Percentiles rank a stretch among this genome's conserved stretches.
Conservation (phyloP, 805 yeast species). For the Groenewaldozyma tartarivorans region DNA sequence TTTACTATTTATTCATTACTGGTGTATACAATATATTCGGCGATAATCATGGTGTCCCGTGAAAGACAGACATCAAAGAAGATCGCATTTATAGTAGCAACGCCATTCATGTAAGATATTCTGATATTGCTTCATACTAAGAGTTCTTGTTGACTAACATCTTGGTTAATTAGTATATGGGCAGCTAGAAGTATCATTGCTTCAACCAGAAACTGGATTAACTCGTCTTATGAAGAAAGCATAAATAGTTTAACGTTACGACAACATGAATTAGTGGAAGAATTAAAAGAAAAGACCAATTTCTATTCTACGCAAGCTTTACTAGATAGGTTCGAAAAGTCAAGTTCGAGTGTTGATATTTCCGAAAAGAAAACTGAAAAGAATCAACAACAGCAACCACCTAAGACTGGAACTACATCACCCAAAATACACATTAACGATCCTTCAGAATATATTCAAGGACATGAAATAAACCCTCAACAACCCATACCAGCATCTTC, state of each 20-base stretch:
- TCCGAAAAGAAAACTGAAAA: neutral
- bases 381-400: neutral
- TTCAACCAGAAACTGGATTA: constrained; percentile 17
- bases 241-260: constrained; percentile 32
- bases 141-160: too few species aligned
- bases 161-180: constrained; percentile 17
- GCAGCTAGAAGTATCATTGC: constrained; percentile 9
- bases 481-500: neutral
- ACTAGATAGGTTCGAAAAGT: constrained; percentile 53
- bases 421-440: too few species aligned
- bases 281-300: constrained; percentile 61
- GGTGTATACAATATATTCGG: constrained; percentile 20
- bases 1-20: constrained; percentile 25
- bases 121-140: too few species aligned
- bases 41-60: constrained; percentile 15
- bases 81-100: constrained; percentile 6
- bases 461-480: neutral
- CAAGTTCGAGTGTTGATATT: neutral
- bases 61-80: constrained; percentile 7
- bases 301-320: constrained; percentile 70
- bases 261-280: constrained; percentile 51
- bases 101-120: constrained; percentile 10
- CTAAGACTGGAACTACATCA: neutral
- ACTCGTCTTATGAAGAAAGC: constrained; percentile 17
- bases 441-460: neutral